Percentiles rank a stretch among this genome's conserved stretches.
Evolutionary conservation across 495 filamentous ascomycete species (phyloP).

Genomic region (Daldinia decipiens): DNA sequence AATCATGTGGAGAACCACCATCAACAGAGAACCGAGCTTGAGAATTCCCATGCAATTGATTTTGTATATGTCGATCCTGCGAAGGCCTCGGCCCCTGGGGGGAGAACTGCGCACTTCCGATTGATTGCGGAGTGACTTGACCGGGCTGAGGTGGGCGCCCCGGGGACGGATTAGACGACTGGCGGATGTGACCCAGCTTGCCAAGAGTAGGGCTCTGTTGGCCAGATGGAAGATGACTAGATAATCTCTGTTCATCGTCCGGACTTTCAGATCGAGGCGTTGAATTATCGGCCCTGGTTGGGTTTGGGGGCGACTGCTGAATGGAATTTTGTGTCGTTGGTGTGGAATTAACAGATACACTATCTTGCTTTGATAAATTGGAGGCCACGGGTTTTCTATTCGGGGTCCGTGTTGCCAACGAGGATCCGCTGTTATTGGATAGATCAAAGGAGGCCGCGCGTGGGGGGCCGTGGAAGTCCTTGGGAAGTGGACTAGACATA

Average conservation of each 20-base stretch:
- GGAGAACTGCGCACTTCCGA: constrained; percentile 17
- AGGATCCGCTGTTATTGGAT: constrained; percentile 14
- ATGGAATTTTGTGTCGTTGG: constrained; percentile 9
- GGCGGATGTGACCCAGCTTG: constrained; percentile 40
- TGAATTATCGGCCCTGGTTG: constrained; percentile 12
- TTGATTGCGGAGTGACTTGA: constrained; percentile 21
- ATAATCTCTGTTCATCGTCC: constrained; percentile 37
- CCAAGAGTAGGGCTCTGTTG: constrained; percentile 44
- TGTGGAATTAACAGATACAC: constrained; percentile 21
- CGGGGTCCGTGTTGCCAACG: constrained; percentile 29
- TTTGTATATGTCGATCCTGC: constrained; percentile 17
- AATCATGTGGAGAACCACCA: constrained; percentile 20
- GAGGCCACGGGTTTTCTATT: constrained; percentile 47
- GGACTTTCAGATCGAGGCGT: constrained; percentile 18
- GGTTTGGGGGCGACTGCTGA: neutral
- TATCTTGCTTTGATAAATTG: constrained; percentile 28
- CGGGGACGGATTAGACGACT: constrained; percentile 44
- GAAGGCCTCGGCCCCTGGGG: constrained; percentile 9
- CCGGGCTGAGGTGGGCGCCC: constrained; percentile 37
- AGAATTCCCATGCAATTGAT: neutral
- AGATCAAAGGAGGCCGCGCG: constrained; percentile 28
- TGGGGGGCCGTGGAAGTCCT: constrained; percentile 29
- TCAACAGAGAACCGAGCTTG: constrained; percentile 1
- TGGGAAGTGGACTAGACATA: constrained; percentile 18
- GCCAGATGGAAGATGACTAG: constrained; percentile 41